Percentiles rank a stretch among this genome's conserved stretches.
Evolutionary conservation across 176 grass and related monocot species (phyloP).

Genomic region (Otatea glauca): DNA sequence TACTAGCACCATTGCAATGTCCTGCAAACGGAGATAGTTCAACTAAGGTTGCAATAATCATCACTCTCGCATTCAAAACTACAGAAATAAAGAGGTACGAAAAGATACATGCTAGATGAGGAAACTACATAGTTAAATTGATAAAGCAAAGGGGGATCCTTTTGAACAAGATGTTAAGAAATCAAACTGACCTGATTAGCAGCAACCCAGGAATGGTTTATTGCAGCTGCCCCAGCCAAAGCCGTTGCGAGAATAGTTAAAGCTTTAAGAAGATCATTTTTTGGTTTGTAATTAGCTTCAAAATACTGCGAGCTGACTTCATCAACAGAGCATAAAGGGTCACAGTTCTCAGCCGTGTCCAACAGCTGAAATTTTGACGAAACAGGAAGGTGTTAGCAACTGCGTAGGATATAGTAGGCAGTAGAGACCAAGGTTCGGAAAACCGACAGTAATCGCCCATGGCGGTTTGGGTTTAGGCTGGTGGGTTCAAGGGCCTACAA

Average conservation of each 20-base stretch:
- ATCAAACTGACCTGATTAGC: slow-evolving; percentile 74
- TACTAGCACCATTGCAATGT: slow-evolving; percentile 90
- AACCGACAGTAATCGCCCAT: too few relatives aligned
- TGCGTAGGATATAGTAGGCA: not conserved
- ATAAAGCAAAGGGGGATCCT: not conserved
- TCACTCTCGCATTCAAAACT: not conserved
- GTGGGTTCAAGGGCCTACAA: too few relatives aligned
- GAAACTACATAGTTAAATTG: slow-evolving; percentile 12
- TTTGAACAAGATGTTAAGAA: slow-evolving; percentile 23
- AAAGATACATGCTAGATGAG: not conserved
- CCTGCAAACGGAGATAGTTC: slow-evolving; percentile 60
- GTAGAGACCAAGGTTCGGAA: not conserved
- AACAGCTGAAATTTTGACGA: slow-evolving; percentile 54
- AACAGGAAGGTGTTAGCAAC: slow-evolving; percentile 19
- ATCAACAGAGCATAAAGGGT: slow-evolving; percentile 89
- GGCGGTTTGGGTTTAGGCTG: too few relatives aligned
- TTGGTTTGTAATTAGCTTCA: slow-evolving; percentile 80
- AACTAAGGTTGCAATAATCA: slow-evolving; percentile 23
- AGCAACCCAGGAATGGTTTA: slow-evolving; percentile 97
- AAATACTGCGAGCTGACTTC: slow-evolving; percentile 87
- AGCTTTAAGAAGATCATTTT: slow-evolving; percentile 89
- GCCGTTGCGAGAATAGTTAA: slow-evolving; percentile 65
- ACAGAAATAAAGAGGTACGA: not conserved
- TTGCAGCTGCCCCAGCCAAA: slow-evolving; percentile 80
- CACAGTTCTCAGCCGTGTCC: slow-evolving; percentile 71